These are phyloP conservation scores for Delonix regia DNA, from an alignment of 306 rosid species.

Conservation along the genomic window DNA sequence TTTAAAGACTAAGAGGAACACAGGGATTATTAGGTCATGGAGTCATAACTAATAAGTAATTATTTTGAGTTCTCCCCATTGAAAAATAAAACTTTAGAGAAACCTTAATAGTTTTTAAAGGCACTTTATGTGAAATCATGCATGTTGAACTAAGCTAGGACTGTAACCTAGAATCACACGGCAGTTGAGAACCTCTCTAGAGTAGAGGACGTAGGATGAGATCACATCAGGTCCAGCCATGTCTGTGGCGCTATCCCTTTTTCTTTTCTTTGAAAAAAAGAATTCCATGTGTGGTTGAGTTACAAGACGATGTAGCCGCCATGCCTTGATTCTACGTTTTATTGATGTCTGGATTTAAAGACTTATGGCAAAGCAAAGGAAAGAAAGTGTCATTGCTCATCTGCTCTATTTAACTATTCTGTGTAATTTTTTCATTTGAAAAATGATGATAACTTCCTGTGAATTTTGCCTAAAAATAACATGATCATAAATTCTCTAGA, in stretches of 20 bases:
- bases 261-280: neutral
- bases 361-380: slow-evolving; percentile 10
- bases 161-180: no score
- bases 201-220: no score
- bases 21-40: no score
- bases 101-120: no score
- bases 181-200: no score
- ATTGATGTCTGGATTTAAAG: slow-evolving; percentile 6
- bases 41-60: no score
- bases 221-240: no score
- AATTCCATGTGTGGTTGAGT: slow-evolving; percentile 9
- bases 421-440: neutral
- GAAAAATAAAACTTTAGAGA: no score
- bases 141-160: no score
- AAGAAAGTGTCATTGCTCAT: neutral
- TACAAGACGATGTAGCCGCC: slow-evolving; percentile 22
- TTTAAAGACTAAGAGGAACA: no score
- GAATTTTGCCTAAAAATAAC: slow-evolving; percentile 20
- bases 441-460: neutral
- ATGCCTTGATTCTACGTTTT: slow-evolving; percentile 8
- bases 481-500: slow-evolving; percentile 1
- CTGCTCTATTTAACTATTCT: neutral
- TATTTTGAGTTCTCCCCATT: no score
- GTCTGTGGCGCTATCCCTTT: neutral
- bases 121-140: no score